phyloP scores from a whole-genome alignment of 768 basidiomycete species.

The Russula ochroleuca region DNA sequence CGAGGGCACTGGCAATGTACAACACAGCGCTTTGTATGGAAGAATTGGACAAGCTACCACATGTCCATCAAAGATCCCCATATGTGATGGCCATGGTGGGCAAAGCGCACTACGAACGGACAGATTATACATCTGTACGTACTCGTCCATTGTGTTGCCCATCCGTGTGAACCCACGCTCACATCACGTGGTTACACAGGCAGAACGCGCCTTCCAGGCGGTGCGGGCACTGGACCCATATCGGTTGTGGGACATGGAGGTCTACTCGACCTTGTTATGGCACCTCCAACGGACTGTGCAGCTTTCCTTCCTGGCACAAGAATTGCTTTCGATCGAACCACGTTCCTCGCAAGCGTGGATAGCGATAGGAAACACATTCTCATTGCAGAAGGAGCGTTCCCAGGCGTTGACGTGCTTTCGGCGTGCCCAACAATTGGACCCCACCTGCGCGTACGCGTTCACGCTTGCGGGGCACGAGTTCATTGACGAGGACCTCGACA shows the following conservation, averaged over 20 bases:
- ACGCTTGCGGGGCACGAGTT: slow-evolving; percentile 96
- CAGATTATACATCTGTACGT: slow-evolving; percentile 84
- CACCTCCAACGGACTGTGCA: slow-evolving; percentile 81
- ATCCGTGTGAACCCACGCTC: slow-evolving; percentile 7
- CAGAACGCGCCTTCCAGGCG: slow-evolving; percentile 82
- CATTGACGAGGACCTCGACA: slow-evolving; percentile 91
- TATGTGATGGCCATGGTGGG: slow-evolving; percentile 81
- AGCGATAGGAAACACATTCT: slow-evolving; percentile 93
- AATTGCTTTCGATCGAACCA: slow-evolving; percentile 80
- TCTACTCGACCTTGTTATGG: slow-evolving; percentile 95
- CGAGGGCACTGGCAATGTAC: slow-evolving; percentile 69
- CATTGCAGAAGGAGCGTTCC: slow-evolving; percentile 87
- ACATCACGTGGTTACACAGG: slow-evolving; percentile 45
- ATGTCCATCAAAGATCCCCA: slow-evolving; percentile 65
- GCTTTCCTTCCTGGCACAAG: slow-evolving; percentile 90
- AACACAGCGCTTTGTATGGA: slow-evolving; percentile 70
- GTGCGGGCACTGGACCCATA: slow-evolving; percentile 85
- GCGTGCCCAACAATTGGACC: slow-evolving; percentile 84
- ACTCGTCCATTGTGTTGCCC: slow-evolving; percentile 1
- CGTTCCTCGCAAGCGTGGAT: slow-evolving; percentile 90
- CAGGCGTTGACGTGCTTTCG: slow-evolving; percentile 93
- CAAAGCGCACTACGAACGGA: slow-evolving; percentile 83
- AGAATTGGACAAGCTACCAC: slow-evolving; percentile 72
- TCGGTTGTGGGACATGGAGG: slow-evolving; percentile 88
- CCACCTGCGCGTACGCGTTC: slow-evolving; percentile 90